Percentiles rank a stretch among this genome's conserved stretches.
Evolutionary conservation across 495 filamentous ascomycete species (phyloP).

Genomic region (Astrothelium subdiscretum): DNA sequence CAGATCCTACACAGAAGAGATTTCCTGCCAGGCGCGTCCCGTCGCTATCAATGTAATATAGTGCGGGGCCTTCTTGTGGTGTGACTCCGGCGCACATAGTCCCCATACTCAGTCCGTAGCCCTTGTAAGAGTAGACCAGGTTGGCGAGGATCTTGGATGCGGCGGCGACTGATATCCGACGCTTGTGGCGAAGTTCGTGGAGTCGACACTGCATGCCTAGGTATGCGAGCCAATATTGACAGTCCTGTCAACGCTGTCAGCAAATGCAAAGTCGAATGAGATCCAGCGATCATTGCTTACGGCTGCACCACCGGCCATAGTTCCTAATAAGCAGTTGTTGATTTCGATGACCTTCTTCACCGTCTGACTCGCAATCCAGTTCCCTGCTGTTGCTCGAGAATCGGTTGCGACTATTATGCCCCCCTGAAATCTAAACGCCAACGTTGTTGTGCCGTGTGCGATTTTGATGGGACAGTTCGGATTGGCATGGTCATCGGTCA

Average conservation of each 20-base stretch:
- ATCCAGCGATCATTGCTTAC: slow-evolving; percentile 33
- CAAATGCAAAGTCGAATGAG: neutral
- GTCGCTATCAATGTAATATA: slow-evolving; percentile 99
- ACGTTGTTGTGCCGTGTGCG: slow-evolving; percentile 96
- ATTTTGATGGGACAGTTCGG: slow-evolving; percentile 96
- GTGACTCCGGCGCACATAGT: slow-evolving; percentile 99
- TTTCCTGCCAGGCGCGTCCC: slow-evolving; percentile 87
- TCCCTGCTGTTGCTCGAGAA: slow-evolving; percentile 88
- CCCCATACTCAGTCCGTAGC: slow-evolving; percentile 94
- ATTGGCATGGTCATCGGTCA: slow-evolving; percentile 94
- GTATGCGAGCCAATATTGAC: slow-evolving; percentile 99
- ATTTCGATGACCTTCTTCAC: slow-evolving; percentile 99
- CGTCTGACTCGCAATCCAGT: slow-evolving; percentile 98
- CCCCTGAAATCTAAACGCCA: slow-evolving; percentile 93
- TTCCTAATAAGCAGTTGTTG: slow-evolving; percentile 81
- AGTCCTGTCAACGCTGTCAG: slow-evolving; percentile 49
- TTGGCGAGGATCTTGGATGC: slow-evolving; percentile 98
- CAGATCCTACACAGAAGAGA: slow-evolving; percentile 94
- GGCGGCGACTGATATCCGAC: slow-evolving; percentile 91
- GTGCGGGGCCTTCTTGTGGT: slow-evolving; percentile 85
- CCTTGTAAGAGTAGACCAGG: slow-evolving; percentile 95
- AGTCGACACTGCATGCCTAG: slow-evolving; percentile 97
- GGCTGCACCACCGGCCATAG: slow-evolving; percentile 97
- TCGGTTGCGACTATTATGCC: slow-evolving; percentile 98
- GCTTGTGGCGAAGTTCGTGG: slow-evolving; percentile 98